Percentiles rank a stretch among this genome's conserved stretches.
Evolutionary conservation across 2,329 filamentous ascomycete species (phyloP).

Genomic region (Periconia digitata): DNA sequence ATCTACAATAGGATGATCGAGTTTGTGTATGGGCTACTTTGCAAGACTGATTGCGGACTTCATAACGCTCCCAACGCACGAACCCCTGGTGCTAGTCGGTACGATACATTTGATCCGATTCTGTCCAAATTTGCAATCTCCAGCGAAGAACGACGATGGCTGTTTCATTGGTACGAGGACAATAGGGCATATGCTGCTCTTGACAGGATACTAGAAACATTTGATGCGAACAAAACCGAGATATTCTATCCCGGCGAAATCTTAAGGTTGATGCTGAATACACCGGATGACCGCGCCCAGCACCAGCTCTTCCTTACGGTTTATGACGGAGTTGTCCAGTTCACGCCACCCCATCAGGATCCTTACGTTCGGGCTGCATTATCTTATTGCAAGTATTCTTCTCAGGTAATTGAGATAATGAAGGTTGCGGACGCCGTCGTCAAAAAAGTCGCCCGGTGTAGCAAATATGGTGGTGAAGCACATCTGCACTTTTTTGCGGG

Average conservation of each 20-base stretch:
- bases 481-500: conserved; percentile 29
- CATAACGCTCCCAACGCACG: conserved; percentile 7
- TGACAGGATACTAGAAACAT: conserved; percentile 39
- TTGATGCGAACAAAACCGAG: conserved; percentile 31
- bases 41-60: conserved; percentile 28
- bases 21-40: conserved; percentile 30
- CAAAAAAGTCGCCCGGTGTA: conserved; percentile 20
- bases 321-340: conserved; percentile 26
- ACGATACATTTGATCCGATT: conserved; percentile 22
- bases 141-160: conserved; percentile 19
- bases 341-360: conserved; percentile 29
- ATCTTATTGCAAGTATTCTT: conserved; percentile 30
- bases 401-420: conserved; percentile 13
- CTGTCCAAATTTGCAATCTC: conserved; percentile 30
- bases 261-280: conserved; percentile 33
- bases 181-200: conserved; percentile 33
- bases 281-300: conserved; percentile 17
- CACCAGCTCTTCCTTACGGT: conserved; percentile 26
- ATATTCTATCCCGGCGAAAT: conserved; percentile 38
- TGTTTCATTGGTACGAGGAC: conserved; percentile 31
- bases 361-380: conserved; percentile 36
- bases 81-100: conserved; percentile 14
- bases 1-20: conserved; percentile 36
- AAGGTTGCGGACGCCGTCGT: conserved; percentile 23
- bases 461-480: conserved; percentile 22